Base-by-base conservation (phyloP, 345 rosid genomes). In the Dipteronia sinensis region DNA sequence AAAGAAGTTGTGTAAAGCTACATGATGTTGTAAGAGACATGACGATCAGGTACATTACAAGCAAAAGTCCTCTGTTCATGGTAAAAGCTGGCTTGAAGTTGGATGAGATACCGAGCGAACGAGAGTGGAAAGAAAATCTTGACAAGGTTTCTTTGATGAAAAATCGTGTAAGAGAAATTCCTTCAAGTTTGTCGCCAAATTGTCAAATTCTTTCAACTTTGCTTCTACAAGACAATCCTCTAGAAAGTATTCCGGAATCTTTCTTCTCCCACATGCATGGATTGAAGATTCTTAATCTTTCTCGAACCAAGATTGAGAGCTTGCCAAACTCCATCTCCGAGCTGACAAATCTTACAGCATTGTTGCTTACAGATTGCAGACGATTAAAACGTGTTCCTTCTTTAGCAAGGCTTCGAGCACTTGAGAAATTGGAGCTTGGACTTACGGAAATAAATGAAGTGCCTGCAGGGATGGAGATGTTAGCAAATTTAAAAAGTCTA, bases 261-360 rank as follows among this genome's bases (percentile, higher is more conserved):
- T 80, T 80, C 31, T 75, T 80, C n/a, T 3, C 19, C 4, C 72
- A 64, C 10, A 46, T 75, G 15, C 58, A 3, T 3, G 71, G 74
- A 4, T 76, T 80, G 22, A 63, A 69, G 23, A 56, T 80, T 51
- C 72, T 80, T 49, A 69, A 80, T 76, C 75, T 80, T 23, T 75
- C 83, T 51, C 0, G 46, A 0, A 51, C 74, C 6, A 0, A 0
- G 7, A 53, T 75, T 51, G 17, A n/a, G 34, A 49, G 7, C 12
- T 23, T 77, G 29, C 76, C 80, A 6, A 6, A 23, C 38, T 80
- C 79, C 10, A 4, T 80, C 7, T 63, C 76, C 1, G 56, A 66
- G 16, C 49, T 51, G 31, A 20, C 7, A 44, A 49, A 66, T 15
- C 72, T 75, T 9, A 51, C 25, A 1, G 22, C 76, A 38, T 49